phyloP scores from a whole-genome alignment of 106 monocot species.

The Ottelia alismoides region DNA sequence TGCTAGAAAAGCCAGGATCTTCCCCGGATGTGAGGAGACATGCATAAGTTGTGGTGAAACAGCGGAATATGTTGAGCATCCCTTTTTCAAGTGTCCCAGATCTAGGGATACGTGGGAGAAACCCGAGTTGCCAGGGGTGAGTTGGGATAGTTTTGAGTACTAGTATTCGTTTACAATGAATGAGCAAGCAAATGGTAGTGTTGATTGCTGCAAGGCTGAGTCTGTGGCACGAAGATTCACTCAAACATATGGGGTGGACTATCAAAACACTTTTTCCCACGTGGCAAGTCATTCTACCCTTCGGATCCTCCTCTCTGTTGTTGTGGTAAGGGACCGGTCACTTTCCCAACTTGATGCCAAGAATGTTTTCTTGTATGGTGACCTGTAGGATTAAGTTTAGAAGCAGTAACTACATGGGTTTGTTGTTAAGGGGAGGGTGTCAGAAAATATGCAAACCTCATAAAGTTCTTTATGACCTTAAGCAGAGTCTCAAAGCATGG shows the following conservation, averaged over 20 bases:
- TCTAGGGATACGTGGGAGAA: too few relatives aligned
- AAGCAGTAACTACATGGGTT: background rate
- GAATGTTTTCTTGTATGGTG: background rate
- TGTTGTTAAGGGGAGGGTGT: background rate
- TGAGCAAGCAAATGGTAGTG: background rate
- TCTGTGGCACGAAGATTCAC: background rate
- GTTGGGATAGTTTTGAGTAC: too few relatives aligned
- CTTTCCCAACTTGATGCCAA: background rate
- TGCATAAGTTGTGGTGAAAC: too few relatives aligned
- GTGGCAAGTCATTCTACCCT: background rate
- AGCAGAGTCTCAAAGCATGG: too few relatives aligned
- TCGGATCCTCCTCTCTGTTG: background rate
- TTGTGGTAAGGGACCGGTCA: background rate
- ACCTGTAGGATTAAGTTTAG: background rate
- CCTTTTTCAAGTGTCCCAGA: too few relatives aligned
- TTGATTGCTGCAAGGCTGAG: background rate
- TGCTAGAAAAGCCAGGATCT: too few relatives aligned
- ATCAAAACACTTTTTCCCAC: background rate
- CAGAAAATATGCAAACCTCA: background rate
- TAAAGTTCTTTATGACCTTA: too few relatives aligned
- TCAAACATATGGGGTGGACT: background rate
- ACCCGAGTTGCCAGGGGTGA: too few relatives aligned
- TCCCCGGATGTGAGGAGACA: too few relatives aligned
- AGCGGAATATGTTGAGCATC: too few relatives aligned
- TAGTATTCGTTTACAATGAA: too few relatives aligned